A percentile compares a stretch with the other conserved stretches of the same genome.
phyloP scores from a whole-genome alignment of 2,329 filamentous ascomycete species.

The Fusarium dlaminii region DNA sequence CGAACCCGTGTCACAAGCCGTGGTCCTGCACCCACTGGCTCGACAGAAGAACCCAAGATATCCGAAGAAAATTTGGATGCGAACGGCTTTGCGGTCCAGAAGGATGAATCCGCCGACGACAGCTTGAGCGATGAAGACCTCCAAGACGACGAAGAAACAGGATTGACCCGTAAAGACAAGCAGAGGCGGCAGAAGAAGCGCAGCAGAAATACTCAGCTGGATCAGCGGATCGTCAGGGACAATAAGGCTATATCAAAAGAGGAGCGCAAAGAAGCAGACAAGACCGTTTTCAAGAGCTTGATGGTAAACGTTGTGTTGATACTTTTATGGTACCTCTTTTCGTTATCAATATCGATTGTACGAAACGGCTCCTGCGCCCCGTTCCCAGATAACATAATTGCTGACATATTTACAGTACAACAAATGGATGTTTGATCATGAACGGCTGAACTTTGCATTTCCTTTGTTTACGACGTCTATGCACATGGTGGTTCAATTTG shows the following conservation, averaged over 20 bases:
- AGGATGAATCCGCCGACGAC: conserved; percentile 56
- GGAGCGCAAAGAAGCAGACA: conserved; percentile 80
- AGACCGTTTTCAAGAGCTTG: conserved; percentile 74
- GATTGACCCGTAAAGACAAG: conserved; percentile 78
- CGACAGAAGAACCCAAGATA: conserved; percentile 56
- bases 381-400: background rate
- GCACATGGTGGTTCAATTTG: conserved; percentile 96
- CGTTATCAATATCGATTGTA: conserved; percentile 90
- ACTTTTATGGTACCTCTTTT: conserved; percentile 88
- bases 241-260: conserved; percentile 68
- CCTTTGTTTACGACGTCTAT: conserved; percentile 94
- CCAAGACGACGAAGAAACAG: conserved; percentile 89
- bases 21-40: conserved; percentile 36
- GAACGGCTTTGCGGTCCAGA: conserved; percentile 41
- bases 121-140: conserved; percentile 76
- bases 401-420: conserved; percentile 75
- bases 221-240: conserved; percentile 73
- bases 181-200: conserved; percentile 73
- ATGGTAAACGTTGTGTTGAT: conserved; percentile 84
- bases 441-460: conserved; percentile 88
- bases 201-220: conserved; percentile 72
- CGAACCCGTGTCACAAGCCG: conserved; percentile 40
- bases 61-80: conserved; percentile 53
- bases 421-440: conserved; percentile 98
- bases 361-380: conserved; percentile 48